Percentiles rank a stretch among this genome's conserved stretches.
Evolutionary conservation across 2,329 filamentous ascomycete genomes (phyloP).

Genomic region (Laburnicola sp.): DNA sequence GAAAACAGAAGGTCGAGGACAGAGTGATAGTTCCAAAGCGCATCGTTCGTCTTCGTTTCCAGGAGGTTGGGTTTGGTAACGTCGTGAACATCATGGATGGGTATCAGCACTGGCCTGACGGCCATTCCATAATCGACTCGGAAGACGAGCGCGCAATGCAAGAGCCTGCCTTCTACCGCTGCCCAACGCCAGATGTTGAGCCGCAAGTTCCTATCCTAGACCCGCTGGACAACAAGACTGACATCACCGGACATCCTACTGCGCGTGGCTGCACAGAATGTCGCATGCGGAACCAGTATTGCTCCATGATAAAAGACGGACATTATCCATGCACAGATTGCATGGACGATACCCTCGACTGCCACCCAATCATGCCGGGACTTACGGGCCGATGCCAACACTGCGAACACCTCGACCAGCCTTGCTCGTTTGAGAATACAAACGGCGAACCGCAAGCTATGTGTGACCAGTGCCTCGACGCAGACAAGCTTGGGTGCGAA

Average conservation of each 20-base stretch:
- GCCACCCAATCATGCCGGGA: slow-evolving; percentile 38
- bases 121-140: slow-evolving; percentile 20
- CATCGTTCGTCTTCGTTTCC: slow-evolving; percentile 3
- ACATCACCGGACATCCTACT: slow-evolving; percentile 39
- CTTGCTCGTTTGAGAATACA: slow-evolving; percentile 28
- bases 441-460: slow-evolving; percentile 16
- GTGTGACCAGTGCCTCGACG: slow-evolving; percentile 7
- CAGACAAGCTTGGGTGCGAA: neutral
- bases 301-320: slow-evolving; percentile 33
- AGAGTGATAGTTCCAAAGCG: neutral
- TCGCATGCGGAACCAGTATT: slow-evolving; percentile 23
- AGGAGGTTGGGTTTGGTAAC: neutral
- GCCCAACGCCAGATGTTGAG: neutral
- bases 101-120: slow-evolving; percentile 33
- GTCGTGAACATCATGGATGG: slow-evolving; percentile 25
- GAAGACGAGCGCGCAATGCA: slow-evolving; percentile 8
- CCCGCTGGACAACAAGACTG: slow-evolving; percentile 24
- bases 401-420: slow-evolving; percentile 18
- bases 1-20: neutral
- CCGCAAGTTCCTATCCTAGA: slow-evolving; percentile 28
- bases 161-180: slow-evolving; percentile 4
- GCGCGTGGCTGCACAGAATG: slow-evolving; percentile 44
- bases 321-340: slow-evolving; percentile 33
- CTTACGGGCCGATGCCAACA: slow-evolving; percentile 41
- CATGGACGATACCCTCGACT: slow-evolving; percentile 24